Conservation (phyloP, 257 asterid species). For the Thymus mandschuricus region DNA sequence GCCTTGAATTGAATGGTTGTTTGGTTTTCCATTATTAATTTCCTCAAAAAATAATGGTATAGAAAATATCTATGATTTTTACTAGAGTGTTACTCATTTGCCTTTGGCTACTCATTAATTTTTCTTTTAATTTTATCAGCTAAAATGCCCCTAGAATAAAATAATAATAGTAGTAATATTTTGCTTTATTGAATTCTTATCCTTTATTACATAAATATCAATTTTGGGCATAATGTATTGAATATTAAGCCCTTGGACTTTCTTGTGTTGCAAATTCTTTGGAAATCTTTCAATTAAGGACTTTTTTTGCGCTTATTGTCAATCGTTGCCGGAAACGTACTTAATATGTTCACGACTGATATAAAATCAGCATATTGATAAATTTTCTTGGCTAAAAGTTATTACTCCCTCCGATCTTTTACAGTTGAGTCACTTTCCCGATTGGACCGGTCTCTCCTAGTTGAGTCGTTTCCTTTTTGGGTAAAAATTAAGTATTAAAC, state of each 20-base stretch:
- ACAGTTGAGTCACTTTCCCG: too few species aligned
- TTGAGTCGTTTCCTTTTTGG: too few species aligned
- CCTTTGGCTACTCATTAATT: background rate
- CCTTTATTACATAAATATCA: background rate
- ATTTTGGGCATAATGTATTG: background rate
- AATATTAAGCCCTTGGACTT: background rate
- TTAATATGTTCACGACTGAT: too few species aligned
- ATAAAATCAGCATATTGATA: too few species aligned
- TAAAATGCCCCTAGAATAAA: background rate
- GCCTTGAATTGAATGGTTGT: background rate
- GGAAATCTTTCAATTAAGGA: too few species aligned
- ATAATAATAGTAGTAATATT: background rate
- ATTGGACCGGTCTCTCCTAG: too few species aligned
- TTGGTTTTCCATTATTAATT: too few species aligned
- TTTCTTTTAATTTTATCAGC: background rate
- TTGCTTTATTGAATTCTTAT: background rate
- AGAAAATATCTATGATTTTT: background rate
- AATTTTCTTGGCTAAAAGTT: too few species aligned
- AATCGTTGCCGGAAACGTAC: too few species aligned
- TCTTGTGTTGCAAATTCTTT: background rate
- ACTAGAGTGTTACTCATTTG: background rate
- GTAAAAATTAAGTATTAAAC: too few species aligned
- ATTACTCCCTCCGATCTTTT: too few species aligned
- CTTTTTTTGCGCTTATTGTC: too few species aligned
- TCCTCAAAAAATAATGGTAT: background rate